phyloP scores from a whole-genome alignment of 805 yeast genomes.

The Candida ascalaphidarum region DNA sequence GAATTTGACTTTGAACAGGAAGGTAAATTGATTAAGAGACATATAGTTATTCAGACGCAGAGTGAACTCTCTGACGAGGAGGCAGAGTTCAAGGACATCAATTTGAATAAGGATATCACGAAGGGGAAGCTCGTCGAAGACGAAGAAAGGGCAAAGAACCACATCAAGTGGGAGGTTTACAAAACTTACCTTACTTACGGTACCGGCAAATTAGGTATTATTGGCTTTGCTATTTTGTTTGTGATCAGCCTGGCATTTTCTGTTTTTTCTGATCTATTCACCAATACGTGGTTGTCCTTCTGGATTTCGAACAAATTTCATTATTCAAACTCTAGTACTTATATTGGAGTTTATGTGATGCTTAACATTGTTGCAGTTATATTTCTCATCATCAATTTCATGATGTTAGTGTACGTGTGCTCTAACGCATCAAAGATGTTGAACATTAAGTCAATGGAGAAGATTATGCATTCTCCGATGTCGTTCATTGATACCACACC shows the following conservation, averaged over 20 bases:
- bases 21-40: no score
- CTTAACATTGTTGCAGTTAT: slow-evolving; percentile 8
- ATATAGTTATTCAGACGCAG: no score
- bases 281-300: slow-evolving; percentile 16
- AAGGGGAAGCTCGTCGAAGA: no score
- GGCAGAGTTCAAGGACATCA: no score
- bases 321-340: slow-evolving; percentile 2
- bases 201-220: slow-evolving; percentile 12
- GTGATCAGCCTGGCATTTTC: background rate
- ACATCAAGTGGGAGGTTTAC: slow-evolving; percentile 24
- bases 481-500: slow-evolving; percentile 17
- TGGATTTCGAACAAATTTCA: slow-evolving; percentile 11
- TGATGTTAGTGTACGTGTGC: slow-evolving; percentile 5
- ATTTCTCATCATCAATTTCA: slow-evolving; percentile 3
- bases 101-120: no score
- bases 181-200: slow-evolving; percentile 21
- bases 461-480: slow-evolving; percentile 13
- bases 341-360: slow-evolving; percentile 11
- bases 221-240: no score
- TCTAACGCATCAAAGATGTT: slow-evolving; percentile 8
- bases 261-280: slow-evolving; percentile 9
- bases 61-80: no score
- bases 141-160: no score
- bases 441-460: slow-evolving; percentile 7
- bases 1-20: no score